These are phyloP conservation scores for Diaporthe sp. DNA, from an alignment of 2,329 filamentous ascomycete species.

Conservation along the genomic window DNA sequence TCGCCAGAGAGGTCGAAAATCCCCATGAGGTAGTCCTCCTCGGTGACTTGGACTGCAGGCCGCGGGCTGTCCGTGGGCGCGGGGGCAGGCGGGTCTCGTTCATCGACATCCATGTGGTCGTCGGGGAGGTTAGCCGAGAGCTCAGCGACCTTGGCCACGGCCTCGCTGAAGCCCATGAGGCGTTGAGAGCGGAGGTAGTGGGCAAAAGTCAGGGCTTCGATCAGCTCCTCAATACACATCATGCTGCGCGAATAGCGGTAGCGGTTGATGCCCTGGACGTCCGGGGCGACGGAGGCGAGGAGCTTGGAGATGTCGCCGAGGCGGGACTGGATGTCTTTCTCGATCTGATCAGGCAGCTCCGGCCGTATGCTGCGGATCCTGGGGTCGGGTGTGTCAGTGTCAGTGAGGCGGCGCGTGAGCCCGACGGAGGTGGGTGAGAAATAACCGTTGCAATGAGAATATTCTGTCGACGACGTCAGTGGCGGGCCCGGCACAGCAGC, in stretches of 20 bases:
- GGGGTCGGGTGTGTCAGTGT: slow-evolving; percentile 6
- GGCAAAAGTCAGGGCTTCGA: slow-evolving; percentile 90
- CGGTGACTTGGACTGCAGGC: slow-evolving; percentile 71
- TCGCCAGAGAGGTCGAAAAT: slow-evolving; percentile 96
- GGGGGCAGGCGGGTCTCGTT: slow-evolving; percentile 44
- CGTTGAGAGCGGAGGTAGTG: slow-evolving; percentile 86
- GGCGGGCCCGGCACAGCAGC: not conserved
- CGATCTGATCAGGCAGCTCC: slow-evolving; percentile 75
- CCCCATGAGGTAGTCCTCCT: slow-evolving; percentile 90
- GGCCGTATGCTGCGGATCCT: slow-evolving; percentile 75
- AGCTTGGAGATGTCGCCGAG: slow-evolving; percentile 78
- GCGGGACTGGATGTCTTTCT: slow-evolving; percentile 77
- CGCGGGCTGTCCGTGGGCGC: slow-evolving; percentile 32
- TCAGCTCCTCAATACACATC: slow-evolving; percentile 91
- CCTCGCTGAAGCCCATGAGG: slow-evolving; percentile 77
- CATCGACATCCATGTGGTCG: slow-evolving; percentile 50
- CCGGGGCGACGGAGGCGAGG: slow-evolving; percentile 76
- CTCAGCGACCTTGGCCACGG: slow-evolving; percentile 60
- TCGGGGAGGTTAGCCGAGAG: slow-evolving; percentile 45
- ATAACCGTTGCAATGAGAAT: slow-evolving; percentile 83
- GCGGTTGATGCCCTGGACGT: slow-evolving; percentile 83
- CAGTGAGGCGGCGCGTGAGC: not conserved
- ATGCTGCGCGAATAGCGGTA: slow-evolving; percentile 86
- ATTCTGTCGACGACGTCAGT: slow-evolving; percentile 66
- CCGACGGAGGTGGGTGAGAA: not conserved